Evolutionary conservation across 805 yeast species (phyloP).

Genomic region (Wickerhamiella bombiphila): DNA sequence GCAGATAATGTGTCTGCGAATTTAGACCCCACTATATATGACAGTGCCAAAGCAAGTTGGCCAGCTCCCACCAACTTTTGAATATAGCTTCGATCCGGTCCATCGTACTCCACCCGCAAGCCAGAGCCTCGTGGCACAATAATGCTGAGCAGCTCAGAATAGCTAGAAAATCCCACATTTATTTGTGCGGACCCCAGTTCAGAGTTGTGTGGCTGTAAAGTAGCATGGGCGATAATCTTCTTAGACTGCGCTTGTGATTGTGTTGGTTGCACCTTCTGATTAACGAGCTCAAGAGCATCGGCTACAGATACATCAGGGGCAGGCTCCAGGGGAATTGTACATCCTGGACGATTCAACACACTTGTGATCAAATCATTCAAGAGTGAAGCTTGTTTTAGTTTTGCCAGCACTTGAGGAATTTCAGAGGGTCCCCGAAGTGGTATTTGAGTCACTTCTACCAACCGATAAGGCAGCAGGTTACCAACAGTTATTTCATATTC

Average conservation of each 20-base stretch:
- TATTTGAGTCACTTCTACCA: slow-evolving; percentile 18
- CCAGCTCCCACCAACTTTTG: slow-evolving; percentile 7
- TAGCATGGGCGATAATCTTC: slow-evolving; percentile 5
- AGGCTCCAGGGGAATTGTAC: neutral
- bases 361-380: slow-evolving; percentile 9
- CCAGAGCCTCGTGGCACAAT: neutral
- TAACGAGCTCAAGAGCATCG: slow-evolving; percentile 14
- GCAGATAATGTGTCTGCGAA: too few relatives aligned
- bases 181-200: too few relatives aligned
- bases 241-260: slow-evolving; percentile 2
- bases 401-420: slow-evolving; percentile 16
- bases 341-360: slow-evolving; percentile 10
- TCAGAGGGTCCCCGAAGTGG: slow-evolving; percentile 20
- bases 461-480: slow-evolving; percentile 18
- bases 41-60: slow-evolving; percentile 13
- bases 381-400: slow-evolving; percentile 14
- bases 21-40: slow-evolving; percentile 12
- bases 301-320: slow-evolving; percentile 17
- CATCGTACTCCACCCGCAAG: neutral
- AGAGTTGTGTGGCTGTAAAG: too few relatives aligned
- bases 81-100: neutral
- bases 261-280: too few relatives aligned
- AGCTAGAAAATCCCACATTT: too few relatives aligned
- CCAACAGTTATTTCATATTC: slow-evolving; percentile 15
- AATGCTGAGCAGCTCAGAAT: too few relatives aligned